Percentiles rank a stretch among this genome's conserved stretches.
Conservation (phyloP, 345 rosid genomes). For the Syzygium oleosum region DNA sequence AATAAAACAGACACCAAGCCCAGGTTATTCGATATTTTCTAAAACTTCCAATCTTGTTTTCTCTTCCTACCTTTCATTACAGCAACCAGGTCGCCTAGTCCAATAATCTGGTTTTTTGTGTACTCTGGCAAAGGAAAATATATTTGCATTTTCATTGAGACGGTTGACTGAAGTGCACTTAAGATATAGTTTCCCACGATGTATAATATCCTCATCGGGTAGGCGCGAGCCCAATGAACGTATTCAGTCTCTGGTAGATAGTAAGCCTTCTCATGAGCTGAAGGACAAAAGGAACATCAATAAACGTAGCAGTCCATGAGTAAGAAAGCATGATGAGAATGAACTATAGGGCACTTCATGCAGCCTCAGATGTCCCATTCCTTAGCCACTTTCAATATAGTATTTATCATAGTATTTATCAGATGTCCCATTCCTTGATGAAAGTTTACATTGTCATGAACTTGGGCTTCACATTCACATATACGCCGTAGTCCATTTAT, state of each 20-base stretch:
- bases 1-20: not conserved
- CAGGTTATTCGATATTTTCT: conserved; percentile 66
- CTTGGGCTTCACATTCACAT: conserved; percentile 60
- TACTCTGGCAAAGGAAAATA: conserved; percentile 46
- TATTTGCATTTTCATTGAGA: not conserved
- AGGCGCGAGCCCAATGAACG: conserved; percentile 92
- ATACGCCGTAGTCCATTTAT: conserved; percentile 77
- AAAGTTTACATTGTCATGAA: conserved; percentile 70
- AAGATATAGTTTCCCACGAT: not conserved
- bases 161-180: not conserved
- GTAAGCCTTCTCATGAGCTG: conserved; percentile 45
- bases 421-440: conserved; percentile 53
- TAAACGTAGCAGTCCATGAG: not conserved
- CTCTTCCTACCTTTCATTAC: conserved; percentile 96
- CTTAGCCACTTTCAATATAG: not conserved
- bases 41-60: conserved; percentile 62
- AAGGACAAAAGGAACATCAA: not conserved
- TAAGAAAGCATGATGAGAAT: not conserved
- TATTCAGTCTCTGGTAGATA: conserved; percentile 91
- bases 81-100: conserved; percentile 78
- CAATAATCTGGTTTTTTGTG: conserved; percentile 59
- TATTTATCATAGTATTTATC: not conserved
- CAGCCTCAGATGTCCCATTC: not conserved
- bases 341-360: not conserved
- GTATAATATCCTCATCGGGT: conserved; percentile 40